These are phyloP conservation scores for Strigomonas culicis DNA, from an alignment of 208 protist genomes.

Conservation along the genomic window DNA sequence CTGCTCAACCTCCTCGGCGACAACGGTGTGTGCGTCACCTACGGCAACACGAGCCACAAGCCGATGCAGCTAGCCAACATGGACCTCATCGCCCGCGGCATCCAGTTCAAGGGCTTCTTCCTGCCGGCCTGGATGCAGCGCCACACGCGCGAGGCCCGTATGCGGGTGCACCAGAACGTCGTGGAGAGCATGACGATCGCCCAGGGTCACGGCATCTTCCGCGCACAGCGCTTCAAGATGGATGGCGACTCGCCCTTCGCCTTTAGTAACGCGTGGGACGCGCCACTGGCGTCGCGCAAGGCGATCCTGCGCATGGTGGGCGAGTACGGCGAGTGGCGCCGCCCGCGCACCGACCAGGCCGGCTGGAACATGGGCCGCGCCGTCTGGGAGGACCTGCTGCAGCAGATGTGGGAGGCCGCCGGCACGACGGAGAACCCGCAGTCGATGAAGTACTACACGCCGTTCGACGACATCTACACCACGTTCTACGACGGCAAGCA, in stretches of 20 bases:
- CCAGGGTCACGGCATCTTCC: conserved; percentile 85
- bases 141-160: conserved; percentile 83
- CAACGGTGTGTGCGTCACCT: conserved; percentile 93
- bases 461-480: conserved; percentile 78
- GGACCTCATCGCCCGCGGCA: conserved; percentile 90
- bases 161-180: conserved; percentile 87
- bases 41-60: conserved; percentile 94
- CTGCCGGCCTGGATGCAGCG: conserved; percentile 84
- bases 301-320: conserved; percentile 86
- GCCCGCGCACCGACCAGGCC: conserved; percentile 68
- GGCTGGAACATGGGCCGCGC: conserved; percentile 78
- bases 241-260: conserved; percentile 80
- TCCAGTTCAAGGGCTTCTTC: conserved; percentile 92
- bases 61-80: conserved; percentile 92
- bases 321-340: conserved; percentile 91
- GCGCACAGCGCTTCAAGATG: conserved; percentile 90
- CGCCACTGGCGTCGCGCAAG: conserved; percentile 78
- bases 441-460: conserved; percentile 93
- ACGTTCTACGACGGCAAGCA: conserved; percentile 80
- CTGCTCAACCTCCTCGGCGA: conserved; percentile 89
- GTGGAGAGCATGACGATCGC: conserved; percentile 88
- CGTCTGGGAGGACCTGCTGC: conserved; percentile 85
- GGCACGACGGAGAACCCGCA: conserved; percentile 82
- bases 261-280: conserved; percentile 89
- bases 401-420: conserved; percentile 83